Evolutionary conservation across 306 rosid genomes (phyloP).

Genomic region (Heteromeles arbutifolia): DNA sequence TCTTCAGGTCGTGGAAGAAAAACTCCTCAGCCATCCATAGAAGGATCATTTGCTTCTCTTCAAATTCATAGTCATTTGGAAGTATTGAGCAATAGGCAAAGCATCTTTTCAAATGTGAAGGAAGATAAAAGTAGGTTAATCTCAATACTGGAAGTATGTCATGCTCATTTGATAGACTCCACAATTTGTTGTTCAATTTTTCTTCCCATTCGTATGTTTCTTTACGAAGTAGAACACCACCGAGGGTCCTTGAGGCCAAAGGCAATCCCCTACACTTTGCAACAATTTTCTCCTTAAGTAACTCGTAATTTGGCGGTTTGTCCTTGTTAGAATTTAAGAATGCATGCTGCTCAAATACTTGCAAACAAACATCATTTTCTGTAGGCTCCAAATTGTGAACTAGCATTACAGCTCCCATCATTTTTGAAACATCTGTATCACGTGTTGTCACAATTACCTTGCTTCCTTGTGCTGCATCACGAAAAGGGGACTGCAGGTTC

Average conservation of each 20-base stretch:
- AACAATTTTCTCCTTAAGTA: background rate
- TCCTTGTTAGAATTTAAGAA: background rate
- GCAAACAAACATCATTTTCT: constrained; percentile 10
- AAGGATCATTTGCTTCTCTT: no score
- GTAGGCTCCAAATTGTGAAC: background rate
- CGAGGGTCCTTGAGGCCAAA: constrained; percentile 22
- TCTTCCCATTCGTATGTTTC: constrained; percentile 1
- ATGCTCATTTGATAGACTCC: constrained; percentile 1
- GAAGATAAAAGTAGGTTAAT: constrained; percentile 20
- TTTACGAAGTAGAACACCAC: constrained; percentile 17
- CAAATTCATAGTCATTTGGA: no score
- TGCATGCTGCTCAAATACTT: constrained; percentile 15
- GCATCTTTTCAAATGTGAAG: background rate
- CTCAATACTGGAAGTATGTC: constrained; percentile 13
- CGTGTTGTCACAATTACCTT: constrained; percentile 25
- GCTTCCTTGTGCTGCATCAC: background rate
- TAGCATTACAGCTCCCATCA: background rate
- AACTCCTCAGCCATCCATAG: no score
- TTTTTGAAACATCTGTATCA: constrained; percentile 6
- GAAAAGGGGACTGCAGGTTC: background rate
- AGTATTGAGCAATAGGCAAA: no score
- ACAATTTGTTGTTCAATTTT: constrained; percentile 2
- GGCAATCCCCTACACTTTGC: constrained; percentile 25
- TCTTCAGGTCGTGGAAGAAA: no score
- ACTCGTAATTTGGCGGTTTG: background rate